Evolutionary conservation across 257 asterid genomes (phyloP).

Genomic region (Datura wrightii): DNA sequence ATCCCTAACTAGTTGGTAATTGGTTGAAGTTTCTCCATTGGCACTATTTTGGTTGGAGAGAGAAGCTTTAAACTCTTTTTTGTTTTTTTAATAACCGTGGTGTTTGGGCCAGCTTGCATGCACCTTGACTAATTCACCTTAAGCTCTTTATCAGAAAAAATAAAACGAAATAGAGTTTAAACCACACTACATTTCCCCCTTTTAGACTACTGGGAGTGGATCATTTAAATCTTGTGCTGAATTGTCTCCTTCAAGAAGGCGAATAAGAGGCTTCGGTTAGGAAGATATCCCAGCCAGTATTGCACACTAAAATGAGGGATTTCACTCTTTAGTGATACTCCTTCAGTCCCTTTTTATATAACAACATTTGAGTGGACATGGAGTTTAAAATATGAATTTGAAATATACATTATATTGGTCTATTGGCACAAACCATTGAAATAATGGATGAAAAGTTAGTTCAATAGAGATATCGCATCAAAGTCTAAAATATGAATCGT

Average conservation of each 20-base stretch:
- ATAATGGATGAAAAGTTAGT: conserved; percentile 3
- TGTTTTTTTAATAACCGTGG: too few species aligned
- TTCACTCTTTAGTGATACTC: not conserved
- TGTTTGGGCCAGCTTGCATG: too few species aligned
- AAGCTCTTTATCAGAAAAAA: not conserved
- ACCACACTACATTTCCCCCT: not conserved
- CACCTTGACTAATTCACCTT: too few species aligned
- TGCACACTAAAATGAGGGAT: not conserved
- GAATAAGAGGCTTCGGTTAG: not conserved
- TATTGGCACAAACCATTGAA: not conserved
- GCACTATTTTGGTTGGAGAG: not conserved
- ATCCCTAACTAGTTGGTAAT: not conserved
- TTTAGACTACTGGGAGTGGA: not conserved
- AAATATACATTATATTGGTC: not conserved
- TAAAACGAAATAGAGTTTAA: not conserved
- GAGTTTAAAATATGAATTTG: not conserved
- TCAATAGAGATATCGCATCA: not conserved
- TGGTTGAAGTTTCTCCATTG: not conserved
- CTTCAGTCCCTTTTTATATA: not conserved
- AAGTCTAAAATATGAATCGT: not conserved
- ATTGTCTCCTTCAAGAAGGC: not conserved
- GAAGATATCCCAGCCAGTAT: not conserved
- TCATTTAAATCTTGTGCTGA: not conserved
- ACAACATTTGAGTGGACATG: not conserved
- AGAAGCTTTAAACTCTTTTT: not conserved